A percentile compares a stretch with the other conserved stretches of the same genome.
These are phyloP conservation scores for Camellia granthamiana DNA, from an alignment of 148 eudicot genomes.

Conservation along the genomic window DNA sequence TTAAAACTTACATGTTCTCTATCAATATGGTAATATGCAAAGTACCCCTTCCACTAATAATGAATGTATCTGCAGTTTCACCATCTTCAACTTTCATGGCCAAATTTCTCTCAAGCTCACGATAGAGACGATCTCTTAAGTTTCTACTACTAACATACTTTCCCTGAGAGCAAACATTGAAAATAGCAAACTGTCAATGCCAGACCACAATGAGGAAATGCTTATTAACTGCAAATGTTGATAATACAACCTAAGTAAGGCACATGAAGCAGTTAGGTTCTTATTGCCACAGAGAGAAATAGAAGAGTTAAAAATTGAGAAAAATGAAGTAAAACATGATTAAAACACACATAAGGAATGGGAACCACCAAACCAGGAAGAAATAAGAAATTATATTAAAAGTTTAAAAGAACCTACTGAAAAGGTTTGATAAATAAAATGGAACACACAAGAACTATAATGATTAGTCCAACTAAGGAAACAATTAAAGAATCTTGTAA, in stretches of 20 bases:
- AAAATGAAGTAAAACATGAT: too few species aligned
- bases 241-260: background rate
- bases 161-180: constrained; percentile 47
- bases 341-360: too few species aligned
- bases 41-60: constrained; percentile 97
- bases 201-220: constrained; percentile 7
- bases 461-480: too few species aligned
- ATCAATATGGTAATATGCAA: constrained; percentile 93
- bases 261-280: background rate
- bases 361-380: too few species aligned
- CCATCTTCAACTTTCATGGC: constrained; percentile 99
- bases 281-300: too few species aligned
- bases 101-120: constrained; percentile 93
- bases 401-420: too few species aligned
- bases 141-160: constrained; percentile 97
- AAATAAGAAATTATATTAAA: too few species aligned
- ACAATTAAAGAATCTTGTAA: too few species aligned
- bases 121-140: constrained; percentile 86
- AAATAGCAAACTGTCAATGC: constrained; percentile 10
- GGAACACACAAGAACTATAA: too few species aligned
- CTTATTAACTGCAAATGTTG: background rate
- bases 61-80: constrained; percentile 93
- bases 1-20: constrained; percentile 80
- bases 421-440: too few species aligned
- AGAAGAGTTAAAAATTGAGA: too few species aligned